Evolutionary conservation across 192 early-diverging fungal species (phyloP).

Genomic region (Pecoramyces ruminantium): DNA sequence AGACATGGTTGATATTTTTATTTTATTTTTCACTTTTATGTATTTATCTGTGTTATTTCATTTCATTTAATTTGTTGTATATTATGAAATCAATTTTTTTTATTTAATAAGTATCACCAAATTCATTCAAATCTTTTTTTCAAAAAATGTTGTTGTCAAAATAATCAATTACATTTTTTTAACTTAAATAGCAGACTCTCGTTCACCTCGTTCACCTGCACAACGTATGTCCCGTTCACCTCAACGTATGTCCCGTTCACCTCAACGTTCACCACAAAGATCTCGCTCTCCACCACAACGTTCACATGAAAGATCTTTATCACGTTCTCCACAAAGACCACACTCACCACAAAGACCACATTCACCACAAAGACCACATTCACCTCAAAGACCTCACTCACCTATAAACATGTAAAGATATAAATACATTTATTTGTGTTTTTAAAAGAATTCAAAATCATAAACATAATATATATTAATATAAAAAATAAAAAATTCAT

Average conservation of each 20-base stretch:
- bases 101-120: neutral
- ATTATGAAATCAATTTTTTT: neutral
- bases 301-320: neutral
- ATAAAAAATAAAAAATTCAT: too few species aligned
- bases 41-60: neutral
- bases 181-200: neutral
- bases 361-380: neutral
- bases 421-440: neutral
- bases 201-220: neutral
- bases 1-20: neutral
- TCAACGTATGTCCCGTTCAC: neutral
- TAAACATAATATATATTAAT: neutral
- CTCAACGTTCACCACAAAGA: neutral
- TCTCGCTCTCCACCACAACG: neutral
- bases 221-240: neutral
- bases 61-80: neutral
- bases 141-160: neutral
- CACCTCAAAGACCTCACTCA: neutral
- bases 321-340: neutral
- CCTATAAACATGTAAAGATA: neutral
- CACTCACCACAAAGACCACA: neutral
- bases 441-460: neutral
- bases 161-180: neutral
- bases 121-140: neutral
- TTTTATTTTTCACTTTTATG: neutral